Evolutionary conservation across 2,329 filamentous ascomycete species (phyloP).

Genomic region (Laburnicola sp.): DNA sequence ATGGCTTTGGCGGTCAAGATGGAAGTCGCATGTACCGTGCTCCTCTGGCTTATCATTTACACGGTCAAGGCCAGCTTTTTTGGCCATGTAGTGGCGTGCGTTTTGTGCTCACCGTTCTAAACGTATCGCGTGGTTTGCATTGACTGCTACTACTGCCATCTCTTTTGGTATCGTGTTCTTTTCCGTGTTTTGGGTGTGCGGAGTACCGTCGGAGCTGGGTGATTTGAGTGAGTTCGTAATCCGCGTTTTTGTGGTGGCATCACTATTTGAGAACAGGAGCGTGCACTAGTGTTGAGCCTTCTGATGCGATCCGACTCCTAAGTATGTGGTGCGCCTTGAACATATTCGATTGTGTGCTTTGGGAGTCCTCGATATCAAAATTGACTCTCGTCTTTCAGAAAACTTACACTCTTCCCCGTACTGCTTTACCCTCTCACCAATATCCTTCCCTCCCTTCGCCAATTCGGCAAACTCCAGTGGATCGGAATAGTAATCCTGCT

Average conservation of each 20-base stretch:
- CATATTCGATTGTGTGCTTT: background rate
- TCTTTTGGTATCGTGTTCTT: conserved; percentile 2
- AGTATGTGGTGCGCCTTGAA: conserved; percentile 5
- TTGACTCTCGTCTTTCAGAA: background rate
- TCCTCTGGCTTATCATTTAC: conserved; percentile 11
- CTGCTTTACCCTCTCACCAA: conserved; percentile 8
- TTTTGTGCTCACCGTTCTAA: background rate
- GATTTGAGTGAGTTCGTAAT: background rate
- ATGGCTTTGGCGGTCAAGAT: background rate
- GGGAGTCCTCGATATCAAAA: background rate
- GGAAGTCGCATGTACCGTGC: conserved; percentile 5
- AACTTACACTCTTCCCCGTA: background rate
- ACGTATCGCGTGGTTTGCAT: background rate
- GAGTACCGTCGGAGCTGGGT: background rate
- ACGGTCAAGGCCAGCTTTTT: conserved; percentile 13
- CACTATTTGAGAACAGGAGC: background rate
- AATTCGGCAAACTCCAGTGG: conserved; percentile 6
- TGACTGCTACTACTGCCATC: background rate
- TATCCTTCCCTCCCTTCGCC: background rate
- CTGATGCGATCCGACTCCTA: background rate
- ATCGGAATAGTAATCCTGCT: conserved; percentile 6
- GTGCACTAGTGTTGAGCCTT: background rate
- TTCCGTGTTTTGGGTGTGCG: conserved; percentile 7
- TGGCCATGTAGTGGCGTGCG: conserved; percentile 11
- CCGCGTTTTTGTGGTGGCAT: background rate